Conservation (phyloP, 2,329 filamentous ascomycete genomes). For the Microdochium nivale region DNA sequence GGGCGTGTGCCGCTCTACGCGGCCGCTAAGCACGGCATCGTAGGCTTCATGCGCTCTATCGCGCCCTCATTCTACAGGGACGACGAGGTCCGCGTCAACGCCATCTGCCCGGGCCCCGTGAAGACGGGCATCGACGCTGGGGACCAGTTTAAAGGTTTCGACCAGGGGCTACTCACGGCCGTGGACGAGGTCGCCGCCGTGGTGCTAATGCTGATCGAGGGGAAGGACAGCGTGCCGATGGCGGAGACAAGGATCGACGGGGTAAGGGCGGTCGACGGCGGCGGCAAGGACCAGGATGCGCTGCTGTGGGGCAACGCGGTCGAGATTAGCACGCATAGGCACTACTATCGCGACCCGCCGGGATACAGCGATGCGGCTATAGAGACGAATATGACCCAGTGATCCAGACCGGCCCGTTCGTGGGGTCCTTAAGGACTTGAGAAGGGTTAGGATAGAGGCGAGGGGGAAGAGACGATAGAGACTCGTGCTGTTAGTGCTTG, state of each 20-base stretch:
- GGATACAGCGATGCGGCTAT: not conserved
- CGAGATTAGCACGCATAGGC: not conserved
- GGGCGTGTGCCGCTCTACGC: not conserved
- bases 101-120: not conserved
- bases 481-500: no score
- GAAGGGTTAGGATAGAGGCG: no score
- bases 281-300: not conserved
- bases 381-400: not conserved
- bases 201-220: conserved; percentile 15
- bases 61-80: conserved; percentile 7
- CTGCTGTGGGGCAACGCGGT: not conserved
- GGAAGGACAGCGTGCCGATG: not conserved
- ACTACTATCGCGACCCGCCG: not conserved
- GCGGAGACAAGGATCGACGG: not conserved
- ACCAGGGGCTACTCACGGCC: conserved; percentile 18
- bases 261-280: not conserved
- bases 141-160: conserved; percentile 21
- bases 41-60: not conserved
- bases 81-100: conserved; percentile 6
- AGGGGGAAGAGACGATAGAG: no score
- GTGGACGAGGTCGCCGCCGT: conserved; percentile 18
- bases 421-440: no score
- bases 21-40: not conserved
- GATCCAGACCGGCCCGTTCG: no score
- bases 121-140: conserved; percentile 5